These are phyloP conservation scores for Heliamphora pulchella DNA, from an alignment of 179 eudicot genomes.

Conservation along the genomic window DNA sequence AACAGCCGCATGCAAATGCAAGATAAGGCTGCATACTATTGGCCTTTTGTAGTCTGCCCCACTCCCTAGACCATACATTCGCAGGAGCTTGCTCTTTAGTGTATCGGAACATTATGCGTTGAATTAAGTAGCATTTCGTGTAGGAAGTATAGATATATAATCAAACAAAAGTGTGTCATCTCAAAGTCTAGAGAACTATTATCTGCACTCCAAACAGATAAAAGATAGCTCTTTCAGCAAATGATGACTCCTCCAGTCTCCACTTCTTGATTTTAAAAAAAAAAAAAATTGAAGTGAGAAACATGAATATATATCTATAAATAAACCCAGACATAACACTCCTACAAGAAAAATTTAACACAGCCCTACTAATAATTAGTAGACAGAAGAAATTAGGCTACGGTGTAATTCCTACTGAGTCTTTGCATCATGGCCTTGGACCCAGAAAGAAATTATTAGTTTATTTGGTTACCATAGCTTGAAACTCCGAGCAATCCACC, in stretches of 20 bases:
- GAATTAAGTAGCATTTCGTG: too few species aligned
- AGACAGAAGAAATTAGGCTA: background rate
- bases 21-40: too few species aligned
- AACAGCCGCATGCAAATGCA: too few species aligned
- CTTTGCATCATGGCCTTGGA: constrained; percentile 9
- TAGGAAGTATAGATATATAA: background rate
- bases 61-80: too few species aligned
- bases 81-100: too few species aligned
- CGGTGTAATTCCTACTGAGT: constrained; percentile 1
- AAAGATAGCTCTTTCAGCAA: background rate
- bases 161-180: background rate
- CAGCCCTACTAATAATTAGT: constrained; percentile 13
- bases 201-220: too few species aligned
- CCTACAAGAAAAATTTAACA: constrained; percentile 2
- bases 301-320: background rate
- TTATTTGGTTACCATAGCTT: constrained; percentile 59
- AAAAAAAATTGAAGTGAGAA: background rate
- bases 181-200: background rate
- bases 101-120: too few species aligned
- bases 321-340: background rate
- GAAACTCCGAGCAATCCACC: constrained; percentile 58
- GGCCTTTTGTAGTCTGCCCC: too few species aligned
- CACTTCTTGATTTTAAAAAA: background rate
- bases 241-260: background rate
- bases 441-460: constrained; percentile 24